Percentiles rank a stretch among this genome's conserved stretches.
These are phyloP conservation scores for Dentipellis fragilis DNA, from an alignment of 768 basidiomycete species.

Conservation along the genomic window DNA sequence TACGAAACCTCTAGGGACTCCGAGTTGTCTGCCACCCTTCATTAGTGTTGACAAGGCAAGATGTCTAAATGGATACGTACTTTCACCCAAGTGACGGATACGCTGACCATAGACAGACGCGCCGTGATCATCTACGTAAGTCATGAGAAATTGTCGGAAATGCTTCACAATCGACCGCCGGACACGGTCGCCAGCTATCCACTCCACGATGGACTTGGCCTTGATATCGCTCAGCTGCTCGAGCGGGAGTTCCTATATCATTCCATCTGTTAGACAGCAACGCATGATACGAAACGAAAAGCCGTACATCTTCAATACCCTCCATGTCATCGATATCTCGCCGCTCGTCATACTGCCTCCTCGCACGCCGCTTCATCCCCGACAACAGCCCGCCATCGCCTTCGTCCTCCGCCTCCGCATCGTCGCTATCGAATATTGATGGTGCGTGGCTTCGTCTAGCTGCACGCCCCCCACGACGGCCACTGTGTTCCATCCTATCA, in stretches of 20 bases:
- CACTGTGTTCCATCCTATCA: slow-evolving; percentile 63
- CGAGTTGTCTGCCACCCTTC: slow-evolving; percentile 60
- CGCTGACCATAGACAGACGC: slow-evolving; percentile 90
- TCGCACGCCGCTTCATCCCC: slow-evolving; percentile 71
- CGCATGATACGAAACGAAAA: not conserved
- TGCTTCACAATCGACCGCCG: slow-evolving; percentile 83
- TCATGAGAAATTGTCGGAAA: slow-evolving; percentile 93
- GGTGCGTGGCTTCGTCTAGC: slow-evolving; percentile 75
- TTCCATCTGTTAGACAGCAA: slow-evolving; percentile 2
- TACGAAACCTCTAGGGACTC: slow-evolving; percentile 98
- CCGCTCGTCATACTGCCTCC: slow-evolving; percentile 91
- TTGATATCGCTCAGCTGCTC: slow-evolving; percentile 98
- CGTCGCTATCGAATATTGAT: slow-evolving; percentile 80
- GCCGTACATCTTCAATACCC: slow-evolving; percentile 72
- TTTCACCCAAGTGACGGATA: slow-evolving; percentile 90
- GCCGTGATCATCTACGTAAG: slow-evolving; percentile 87
- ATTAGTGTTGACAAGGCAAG: not conserved
- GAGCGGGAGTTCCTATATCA: slow-evolving; percentile 73
- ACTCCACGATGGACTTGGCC: slow-evolving; percentile 93
- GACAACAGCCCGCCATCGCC: slow-evolving; percentile 51
- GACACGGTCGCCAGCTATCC: slow-evolving; percentile 92
- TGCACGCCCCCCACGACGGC: slow-evolving; percentile 63
- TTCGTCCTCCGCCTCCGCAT: slow-evolving; percentile 61
- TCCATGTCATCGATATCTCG: slow-evolving; percentile 86
- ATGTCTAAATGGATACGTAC: slow-evolving; percentile 32